Evolutionary conservation across 2,329 filamentous ascomycete species (phyloP), one percentile per base, ranked within the genome.

Genomic region (Zalaria sp.): DNA sequence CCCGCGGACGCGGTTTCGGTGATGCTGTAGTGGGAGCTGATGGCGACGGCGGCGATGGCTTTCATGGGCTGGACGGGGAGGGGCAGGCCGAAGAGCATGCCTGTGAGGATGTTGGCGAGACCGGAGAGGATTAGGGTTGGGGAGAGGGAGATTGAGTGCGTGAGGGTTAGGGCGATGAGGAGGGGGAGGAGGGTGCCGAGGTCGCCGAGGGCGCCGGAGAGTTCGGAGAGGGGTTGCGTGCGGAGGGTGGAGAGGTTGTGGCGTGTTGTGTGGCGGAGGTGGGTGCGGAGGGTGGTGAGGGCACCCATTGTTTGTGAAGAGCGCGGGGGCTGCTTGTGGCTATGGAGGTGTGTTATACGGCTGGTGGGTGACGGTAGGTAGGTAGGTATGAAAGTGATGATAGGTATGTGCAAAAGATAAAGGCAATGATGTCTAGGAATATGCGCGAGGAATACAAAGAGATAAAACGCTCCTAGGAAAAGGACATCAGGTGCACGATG

Each of bases 41-140:
- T 84, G n/a, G 87, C 85, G 0, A 93, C 83, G 1, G 88, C 84
- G 4, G 88, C 88, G 46, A 96, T 93, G 32, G 89, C 88, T 71
- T 81, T 82, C 78, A 82, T 82, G 1, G 88, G 88, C 64, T 95
- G 88, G 0, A 95, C 87, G 0, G 88, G 88, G 3, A 95, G 64
- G 2, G 89, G 89, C 34, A 96, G 81, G 5, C 89, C 89, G 54
- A 95, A 96, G 28, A 80, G 62, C 2, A 79, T 56, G 11, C 89
- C 91, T 0, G 88, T 94, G 8, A 83, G 54, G 42, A 95, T 75
- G 54, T 96, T 96, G 60, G 82, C 89, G 6, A 88, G 55, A 1
- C 91, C 91, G 0, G 86, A 88, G 57, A 94, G 91, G 4, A 96
- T 75, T 1, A 96, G 72, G 0, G 89, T 95, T 38, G 80, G 79